These are phyloP conservation scores for Pulveroboletus sp. DNA, from an alignment of 768 basidiomycete genomes.

Conservation along the genomic window DNA sequence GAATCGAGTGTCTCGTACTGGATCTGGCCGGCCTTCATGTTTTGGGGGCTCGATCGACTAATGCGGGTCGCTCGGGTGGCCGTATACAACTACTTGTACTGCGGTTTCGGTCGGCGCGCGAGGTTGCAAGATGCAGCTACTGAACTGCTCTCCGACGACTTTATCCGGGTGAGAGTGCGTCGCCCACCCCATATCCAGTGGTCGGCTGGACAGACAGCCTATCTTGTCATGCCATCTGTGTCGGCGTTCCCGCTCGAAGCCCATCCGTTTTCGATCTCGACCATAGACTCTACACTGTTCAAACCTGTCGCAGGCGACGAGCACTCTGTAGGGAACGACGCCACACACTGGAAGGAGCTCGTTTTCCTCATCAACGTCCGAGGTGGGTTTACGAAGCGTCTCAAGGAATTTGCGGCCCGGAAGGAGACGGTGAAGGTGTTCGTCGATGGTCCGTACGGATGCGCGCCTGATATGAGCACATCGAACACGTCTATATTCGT, in stretches of 20 bases:
- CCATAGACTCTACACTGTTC: slow-evolving; percentile 29
- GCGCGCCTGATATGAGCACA: slow-evolving; percentile 35
- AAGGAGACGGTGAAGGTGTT: slow-evolving; percentile 39
- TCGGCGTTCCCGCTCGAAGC: slow-evolving; percentile 45
- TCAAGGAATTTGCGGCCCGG: slow-evolving; percentile 32
- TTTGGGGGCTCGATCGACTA: slow-evolving; percentile 44
- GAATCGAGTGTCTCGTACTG: slow-evolving; percentile 18
- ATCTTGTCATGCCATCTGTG: slow-evolving; percentile 45
- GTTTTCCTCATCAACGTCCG: slow-evolving; percentile 56
- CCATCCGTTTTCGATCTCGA: slow-evolving; percentile 62
- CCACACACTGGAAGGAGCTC: slow-evolving; percentile 36
- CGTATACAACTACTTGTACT: slow-evolving; percentile 39
- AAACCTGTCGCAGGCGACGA: neutral
- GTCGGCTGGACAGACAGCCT: slow-evolving; percentile 52
- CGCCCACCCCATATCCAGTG: slow-evolving; percentile 47
- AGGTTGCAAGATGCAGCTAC: slow-evolving; percentile 34
- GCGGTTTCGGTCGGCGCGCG: slow-evolving; percentile 25
- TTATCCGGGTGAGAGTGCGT: slow-evolving; percentile 43
- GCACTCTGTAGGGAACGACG: neutral
- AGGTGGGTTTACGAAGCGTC: slow-evolving; percentile 53
- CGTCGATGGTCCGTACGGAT: slow-evolving; percentile 59
- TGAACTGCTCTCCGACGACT: slow-evolving; percentile 41
- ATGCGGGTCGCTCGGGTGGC: slow-evolving; percentile 42
- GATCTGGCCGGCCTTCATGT: slow-evolving; percentile 30
- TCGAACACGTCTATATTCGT: slow-evolving; percentile 47